Conservation (phyloP, 345 rosid genomes). For the Firmiana major region DNA sequence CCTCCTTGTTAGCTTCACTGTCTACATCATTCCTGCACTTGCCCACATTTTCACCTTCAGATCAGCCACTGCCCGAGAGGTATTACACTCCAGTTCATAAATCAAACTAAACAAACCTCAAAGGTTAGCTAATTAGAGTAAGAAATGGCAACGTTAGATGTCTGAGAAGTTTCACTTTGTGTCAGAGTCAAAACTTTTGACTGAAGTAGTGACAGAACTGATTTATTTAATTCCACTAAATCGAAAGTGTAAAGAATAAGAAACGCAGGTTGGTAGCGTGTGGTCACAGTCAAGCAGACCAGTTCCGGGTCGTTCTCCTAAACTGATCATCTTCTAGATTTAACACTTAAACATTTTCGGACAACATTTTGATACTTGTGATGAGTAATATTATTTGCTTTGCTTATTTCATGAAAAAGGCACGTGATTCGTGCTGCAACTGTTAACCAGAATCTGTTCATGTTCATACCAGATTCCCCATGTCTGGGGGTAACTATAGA, state of each 20-base stretch:
- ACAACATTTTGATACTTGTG: slow-evolving; percentile 6
- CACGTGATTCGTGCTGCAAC: slow-evolving; percentile 21
- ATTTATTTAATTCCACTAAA: neutral
- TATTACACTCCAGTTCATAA: slow-evolving; percentile 9
- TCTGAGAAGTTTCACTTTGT: neutral
- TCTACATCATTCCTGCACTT: slow-evolving; percentile 93
- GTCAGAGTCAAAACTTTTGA: slow-evolving; percentile 18
- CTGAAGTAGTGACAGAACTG: neutral
- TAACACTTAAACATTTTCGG: neutral
- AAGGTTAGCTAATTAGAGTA: neutral
- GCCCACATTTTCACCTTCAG: slow-evolving; percentile 89
- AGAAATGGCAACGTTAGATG: neutral
- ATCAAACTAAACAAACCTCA: neutral
- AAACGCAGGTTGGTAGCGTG: slow-evolving; percentile 23
- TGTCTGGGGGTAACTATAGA: neutral
- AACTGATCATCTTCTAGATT: slow-evolving; percentile 8
- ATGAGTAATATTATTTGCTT: neutral
- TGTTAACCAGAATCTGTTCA: slow-evolving; percentile 14
- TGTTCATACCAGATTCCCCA: slow-evolving; percentile 12
- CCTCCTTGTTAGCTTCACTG: slow-evolving; percentile 97
- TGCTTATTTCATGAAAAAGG: neutral
- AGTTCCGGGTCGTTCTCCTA: slow-evolving; percentile 27
- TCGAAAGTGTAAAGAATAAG: slow-evolving; percentile 8
- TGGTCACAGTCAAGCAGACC: slow-evolving; percentile 41
- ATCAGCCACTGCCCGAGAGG: slow-evolving; percentile 88